Percentiles rank a stretch among this genome's conserved stretches.
Evolutionary conservation across 2,329 filamentous ascomycete species (phyloP).

Genomic region (Paraconiothyrium sp.): DNA sequence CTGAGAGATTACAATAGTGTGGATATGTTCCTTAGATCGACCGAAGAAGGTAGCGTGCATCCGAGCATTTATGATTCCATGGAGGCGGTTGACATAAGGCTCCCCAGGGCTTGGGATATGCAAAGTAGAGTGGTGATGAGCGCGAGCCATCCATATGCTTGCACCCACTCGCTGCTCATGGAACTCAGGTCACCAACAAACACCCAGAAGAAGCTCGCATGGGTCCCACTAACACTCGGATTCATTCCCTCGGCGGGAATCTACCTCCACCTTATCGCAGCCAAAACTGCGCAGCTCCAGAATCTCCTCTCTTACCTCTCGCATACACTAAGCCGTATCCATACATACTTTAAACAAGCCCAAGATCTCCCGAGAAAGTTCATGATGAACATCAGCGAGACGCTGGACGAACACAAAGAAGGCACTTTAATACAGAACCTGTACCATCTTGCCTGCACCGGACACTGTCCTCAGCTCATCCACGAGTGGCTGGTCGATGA

Average conservation of each 20-base stretch:
- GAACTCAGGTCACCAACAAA: slow-evolving; percentile 46
- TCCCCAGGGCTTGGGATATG: slow-evolving; percentile 54
- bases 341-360: slow-evolving; percentile 82
- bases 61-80: slow-evolving; percentile 88
- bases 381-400: slow-evolving; percentile 78
- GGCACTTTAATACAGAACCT: slow-evolving; percentile 78
- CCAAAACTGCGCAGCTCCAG: slow-evolving; percentile 86
- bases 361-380: slow-evolving; percentile 83
- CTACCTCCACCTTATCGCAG: slow-evolving; percentile 83
- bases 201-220: slow-evolving; percentile 46
- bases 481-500: slow-evolving; percentile 91
- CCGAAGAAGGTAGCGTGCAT: slow-evolving; percentile 75
- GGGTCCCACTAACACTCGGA: slow-evolving; percentile 79
- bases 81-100: slow-evolving; percentile 73
- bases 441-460: slow-evolving; percentile 86
- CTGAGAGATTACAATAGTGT: slow-evolving; percentile 76
- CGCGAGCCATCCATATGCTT: slow-evolving; percentile 75
- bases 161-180: slow-evolving; percentile 79
- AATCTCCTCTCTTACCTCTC: slow-evolving; percentile 86
- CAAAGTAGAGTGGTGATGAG: slow-evolving; percentile 66
- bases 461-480: slow-evolving; percentile 77
- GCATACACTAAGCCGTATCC: slow-evolving; percentile 81
- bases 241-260: slow-evolving; percentile 82
- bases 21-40: slow-evolving; percentile 80
- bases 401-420: slow-evolving; percentile 71